A percentile compares a stretch with the other conserved stretches of the same genome.
Conservation (phyloP, 106 monocot genomes). For the Apostasia ramifera region DNA sequence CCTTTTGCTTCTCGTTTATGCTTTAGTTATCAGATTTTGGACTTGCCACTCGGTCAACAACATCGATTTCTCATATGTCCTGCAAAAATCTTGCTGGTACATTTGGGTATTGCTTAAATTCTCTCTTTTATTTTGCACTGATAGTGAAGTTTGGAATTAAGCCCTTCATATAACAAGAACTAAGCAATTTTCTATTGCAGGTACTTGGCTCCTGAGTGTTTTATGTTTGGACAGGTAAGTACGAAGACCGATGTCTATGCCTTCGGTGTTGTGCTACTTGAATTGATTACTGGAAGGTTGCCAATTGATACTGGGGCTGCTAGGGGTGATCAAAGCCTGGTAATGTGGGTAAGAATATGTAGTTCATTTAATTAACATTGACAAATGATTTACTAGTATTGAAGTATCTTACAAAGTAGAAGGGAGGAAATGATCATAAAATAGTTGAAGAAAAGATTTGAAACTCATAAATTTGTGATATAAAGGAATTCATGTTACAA, state of each 20-base stretch:
- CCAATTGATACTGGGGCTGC: conserved; percentile 48
- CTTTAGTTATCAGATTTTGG: conserved; percentile 84
- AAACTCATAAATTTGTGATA: no score
- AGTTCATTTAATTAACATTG: no score
- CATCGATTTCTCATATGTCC: conserved; percentile 35
- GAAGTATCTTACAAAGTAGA: no score
- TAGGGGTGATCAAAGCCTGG: conserved; percentile 67
- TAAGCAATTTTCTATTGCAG: conserved; percentile 21
- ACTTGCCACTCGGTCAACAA: conserved; percentile 49
- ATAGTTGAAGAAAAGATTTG: no score
- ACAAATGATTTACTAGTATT: no score
- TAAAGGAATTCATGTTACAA: no score
- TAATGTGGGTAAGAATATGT: conserved; percentile 63
- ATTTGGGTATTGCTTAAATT: conserved; percentile 46
- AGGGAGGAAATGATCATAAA: no score
- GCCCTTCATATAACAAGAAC: neutral
- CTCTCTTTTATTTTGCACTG: conserved; percentile 1
- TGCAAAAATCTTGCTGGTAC: conserved; percentile 82
- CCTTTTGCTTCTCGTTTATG: conserved; percentile 2
- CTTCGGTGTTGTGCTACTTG: conserved; percentile 89
- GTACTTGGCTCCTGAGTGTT: conserved; percentile 92
- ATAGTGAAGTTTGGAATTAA: neutral
- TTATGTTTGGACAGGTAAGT: conserved; percentile 77
- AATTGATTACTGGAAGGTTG: conserved; percentile 83
- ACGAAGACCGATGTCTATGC: conserved; percentile 94